A percentile compares a stretch with the other conserved stretches of the same genome.
Conservation (phyloP, 2,329 filamentous ascomycete species). For the Colletotrichum karsti region DNA sequence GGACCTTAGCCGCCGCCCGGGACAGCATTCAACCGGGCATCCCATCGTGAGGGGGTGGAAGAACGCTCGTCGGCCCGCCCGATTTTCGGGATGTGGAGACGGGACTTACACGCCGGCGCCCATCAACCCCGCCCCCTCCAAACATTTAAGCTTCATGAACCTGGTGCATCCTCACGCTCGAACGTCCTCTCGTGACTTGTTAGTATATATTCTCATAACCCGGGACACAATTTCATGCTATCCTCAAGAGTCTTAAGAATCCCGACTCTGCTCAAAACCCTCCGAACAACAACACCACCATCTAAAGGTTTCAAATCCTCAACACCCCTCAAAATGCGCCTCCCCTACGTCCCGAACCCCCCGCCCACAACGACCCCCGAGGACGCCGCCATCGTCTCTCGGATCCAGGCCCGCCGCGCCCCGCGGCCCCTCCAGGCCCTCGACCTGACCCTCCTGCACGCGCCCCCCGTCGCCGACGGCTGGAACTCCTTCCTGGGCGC, state of each 20-base stretch:
- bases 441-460: conserved; percentile 80
- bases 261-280: neutral
- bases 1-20: neutral
- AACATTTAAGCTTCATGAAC: neutral
- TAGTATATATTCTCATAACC: no score
- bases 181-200: neutral
- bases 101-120: conserved; percentile 11
- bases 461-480: conserved; percentile 77
- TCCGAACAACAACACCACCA: no score
- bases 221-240: neutral
- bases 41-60: neutral
- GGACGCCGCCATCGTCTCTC: conserved; percentile 66
- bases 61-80: conserved; percentile 16
- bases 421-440: conserved; percentile 77
- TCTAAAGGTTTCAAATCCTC: neutral
- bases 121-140: conserved; percentile 22
- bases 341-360: conserved; percentile 70
- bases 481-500: conserved; percentile 77
- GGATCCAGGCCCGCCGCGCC: conserved; percentile 70
- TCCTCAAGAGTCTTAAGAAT: neutral
- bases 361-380: conserved; percentile 54
- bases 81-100: conserved; percentile 27
- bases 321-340: conserved; percentile 62
- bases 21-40: conserved; percentile 27
- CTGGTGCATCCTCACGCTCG: neutral